Conservation (phyloP, 2,329 filamentous ascomycete genomes). For the Ascochyta fabae region DNA sequence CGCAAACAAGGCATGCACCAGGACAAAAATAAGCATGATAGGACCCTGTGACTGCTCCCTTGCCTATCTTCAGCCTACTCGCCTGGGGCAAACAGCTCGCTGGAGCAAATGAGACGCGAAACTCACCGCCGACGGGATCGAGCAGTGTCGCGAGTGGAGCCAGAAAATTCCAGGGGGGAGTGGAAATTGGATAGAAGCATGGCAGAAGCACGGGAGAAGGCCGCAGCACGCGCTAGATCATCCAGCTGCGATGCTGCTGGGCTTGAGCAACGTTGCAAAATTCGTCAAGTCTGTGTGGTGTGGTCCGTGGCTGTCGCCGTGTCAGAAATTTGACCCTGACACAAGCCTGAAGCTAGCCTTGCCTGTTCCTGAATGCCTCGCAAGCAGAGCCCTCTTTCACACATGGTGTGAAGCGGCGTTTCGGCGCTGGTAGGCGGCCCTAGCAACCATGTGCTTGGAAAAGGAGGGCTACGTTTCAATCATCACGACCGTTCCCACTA, state of each 20-base stretch:
- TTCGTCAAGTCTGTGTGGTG: constrained; percentile 22
- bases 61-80: constrained; percentile 28
- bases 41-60: constrained; percentile 22
- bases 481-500: constrained; percentile 40
- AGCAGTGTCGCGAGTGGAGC: constrained; percentile 28
- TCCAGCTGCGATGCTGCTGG: constrained; percentile 26
- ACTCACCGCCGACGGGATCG: constrained; percentile 36
- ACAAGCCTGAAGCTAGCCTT: constrained; percentile 32
- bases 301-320: constrained; percentile 33
- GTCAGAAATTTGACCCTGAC: constrained; percentile 36
- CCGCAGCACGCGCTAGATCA: constrained; percentile 36
- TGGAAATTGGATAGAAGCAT: constrained; percentile 45
- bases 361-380: constrained; percentile 42
- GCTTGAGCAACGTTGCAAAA: constrained; percentile 38
- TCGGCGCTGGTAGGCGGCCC: constrained; percentile 14
- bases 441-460: constrained; percentile 26
- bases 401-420: constrained; percentile 27
- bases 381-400: constrained; percentile 33
- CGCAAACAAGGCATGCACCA: constrained; percentile 31
- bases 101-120: constrained; percentile 27
- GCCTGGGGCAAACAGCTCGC: constrained; percentile 20
- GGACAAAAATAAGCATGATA: constrained; percentile 45
- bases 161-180: constrained; percentile 30
- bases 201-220: constrained; percentile 50
- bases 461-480: constrained; percentile 44